A percentile compares a stretch with the other conserved stretches of the same genome.
Conservation (phyloP, 208 protist genomes). For the Zelonia costaricensis region DNA sequence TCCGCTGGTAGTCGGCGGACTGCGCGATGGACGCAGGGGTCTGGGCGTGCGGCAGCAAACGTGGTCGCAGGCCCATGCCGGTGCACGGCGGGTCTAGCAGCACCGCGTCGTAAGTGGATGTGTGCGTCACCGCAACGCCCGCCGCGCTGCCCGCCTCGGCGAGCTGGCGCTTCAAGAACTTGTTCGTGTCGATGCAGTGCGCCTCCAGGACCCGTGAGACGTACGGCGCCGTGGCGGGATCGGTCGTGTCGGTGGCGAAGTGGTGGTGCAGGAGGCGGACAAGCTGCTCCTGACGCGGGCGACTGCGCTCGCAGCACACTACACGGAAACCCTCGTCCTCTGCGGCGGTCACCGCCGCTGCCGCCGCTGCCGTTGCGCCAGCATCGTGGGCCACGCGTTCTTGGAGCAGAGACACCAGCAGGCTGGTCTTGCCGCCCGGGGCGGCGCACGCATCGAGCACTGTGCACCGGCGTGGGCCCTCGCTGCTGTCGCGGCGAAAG, state of each 20-base stretch:
- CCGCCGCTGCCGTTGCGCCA: slow-evolving; percentile 18
- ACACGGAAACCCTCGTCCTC: slow-evolving; percentile 22
- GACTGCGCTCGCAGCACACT: slow-evolving; percentile 58
- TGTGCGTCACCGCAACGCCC: neutral
- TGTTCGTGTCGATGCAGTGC: slow-evolving; percentile 33
- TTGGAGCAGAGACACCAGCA: slow-evolving; percentile 63
- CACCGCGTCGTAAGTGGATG: slow-evolving; percentile 52
- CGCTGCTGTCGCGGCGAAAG: neutral
- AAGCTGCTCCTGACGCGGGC: slow-evolving; percentile 37
- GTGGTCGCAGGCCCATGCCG: slow-evolving; percentile 73
- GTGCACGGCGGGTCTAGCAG: slow-evolving; percentile 89
- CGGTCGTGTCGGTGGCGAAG: slow-evolving; percentile 16
- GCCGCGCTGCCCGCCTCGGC: neutral
- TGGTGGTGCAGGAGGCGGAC: slow-evolving; percentile 38
- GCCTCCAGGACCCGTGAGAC: slow-evolving; percentile 11
- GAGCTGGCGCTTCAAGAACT: slow-evolving; percentile 18
- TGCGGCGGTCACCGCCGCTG: neutral
- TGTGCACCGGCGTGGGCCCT: neutral
- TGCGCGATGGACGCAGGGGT: slow-evolving; percentile 29
- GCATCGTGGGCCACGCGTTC: slow-evolving; percentile 21
- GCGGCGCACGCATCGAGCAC: slow-evolving; percentile 94
- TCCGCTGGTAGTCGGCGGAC: slow-evolving; percentile 73
- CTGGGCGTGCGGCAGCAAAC: slow-evolving; percentile 50
- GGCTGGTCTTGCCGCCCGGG: slow-evolving; percentile 92
- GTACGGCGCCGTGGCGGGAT: neutral